Evolutionary conservation across 2,329 filamentous ascomycete species (phyloP).

Genomic region (Ophiostoma himal-ulmi): DNA sequence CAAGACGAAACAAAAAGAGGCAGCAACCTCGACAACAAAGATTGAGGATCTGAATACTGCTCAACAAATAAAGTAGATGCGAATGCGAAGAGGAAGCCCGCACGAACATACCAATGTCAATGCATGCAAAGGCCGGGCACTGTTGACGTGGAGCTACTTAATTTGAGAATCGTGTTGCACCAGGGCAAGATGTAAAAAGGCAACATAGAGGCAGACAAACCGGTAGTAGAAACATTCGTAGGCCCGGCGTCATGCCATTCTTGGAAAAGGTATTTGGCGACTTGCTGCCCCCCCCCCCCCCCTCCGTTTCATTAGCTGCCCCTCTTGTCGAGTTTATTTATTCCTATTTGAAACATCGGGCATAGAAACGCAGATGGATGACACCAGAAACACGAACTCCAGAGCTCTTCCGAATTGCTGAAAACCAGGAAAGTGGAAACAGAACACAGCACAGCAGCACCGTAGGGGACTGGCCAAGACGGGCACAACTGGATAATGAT

Average conservation of each 20-base stretch:
- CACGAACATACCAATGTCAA: not conserved
- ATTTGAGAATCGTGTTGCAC: not conserved
- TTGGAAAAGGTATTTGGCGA: not conserved
- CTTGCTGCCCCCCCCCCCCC: not conserved
- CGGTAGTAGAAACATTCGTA: not conserved
- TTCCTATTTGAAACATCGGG: not conserved
- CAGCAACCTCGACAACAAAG: not conserved
- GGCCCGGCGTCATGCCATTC: constrained; percentile 3
- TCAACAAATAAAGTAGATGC: not conserved
- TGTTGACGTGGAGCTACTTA: constrained; percentile 5
- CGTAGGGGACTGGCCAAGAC: not conserved
- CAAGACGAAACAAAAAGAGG: not conserved
- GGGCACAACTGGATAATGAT: not conserved
- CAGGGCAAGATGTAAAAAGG: not conserved
- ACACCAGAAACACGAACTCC: not conserved
- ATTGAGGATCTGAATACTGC: not conserved
- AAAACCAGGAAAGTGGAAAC: not conserved
- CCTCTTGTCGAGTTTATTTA: not conserved
- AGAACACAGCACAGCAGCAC: not conserved
- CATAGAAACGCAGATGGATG: not conserved
- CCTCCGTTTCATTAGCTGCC: constrained; percentile 8
- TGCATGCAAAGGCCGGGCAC: not conserved
- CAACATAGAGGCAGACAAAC: not conserved
- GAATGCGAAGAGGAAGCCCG: not conserved
- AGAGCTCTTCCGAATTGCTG: too few species aligned